Percentiles rank a stretch among this genome's conserved stretches.
Evolutionary conservation across 2,329 filamentous ascomycete genomes (phyloP).

Genomic region (Didymella exigua): DNA sequence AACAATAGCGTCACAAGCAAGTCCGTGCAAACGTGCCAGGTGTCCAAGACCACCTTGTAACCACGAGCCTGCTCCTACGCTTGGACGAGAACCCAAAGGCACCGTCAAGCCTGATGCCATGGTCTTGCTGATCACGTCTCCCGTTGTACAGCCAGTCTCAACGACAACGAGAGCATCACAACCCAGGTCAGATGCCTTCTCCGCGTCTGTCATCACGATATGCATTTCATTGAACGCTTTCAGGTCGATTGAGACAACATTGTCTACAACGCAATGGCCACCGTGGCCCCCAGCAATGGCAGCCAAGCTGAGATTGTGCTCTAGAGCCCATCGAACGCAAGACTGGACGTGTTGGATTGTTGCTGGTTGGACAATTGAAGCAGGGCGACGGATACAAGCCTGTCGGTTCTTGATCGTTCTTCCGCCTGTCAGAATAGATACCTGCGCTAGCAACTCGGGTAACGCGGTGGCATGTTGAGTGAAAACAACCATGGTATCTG

Average conservation of each 20-base stretch:
- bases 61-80: too few species aligned
- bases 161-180: too few species aligned
- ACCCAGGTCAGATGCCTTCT: constrained; percentile 22
- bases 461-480: too few species aligned
- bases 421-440: constrained; percentile 45
- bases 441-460: constrained; percentile 50
- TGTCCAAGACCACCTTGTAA: too few species aligned
- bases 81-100: too few species aligned
- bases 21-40: too few species aligned
- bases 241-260: constrained; percentile 65
- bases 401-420: constrained; percentile 59
- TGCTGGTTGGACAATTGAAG: constrained; percentile 55
- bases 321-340: constrained; percentile 63
- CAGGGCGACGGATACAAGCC: constrained; percentile 54
- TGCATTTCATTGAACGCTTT: constrained; percentile 59
- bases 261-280: constrained; percentile 61
- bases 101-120: too few species aligned
- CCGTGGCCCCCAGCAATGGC: constrained; percentile 66
- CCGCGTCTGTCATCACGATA: constrained; percentile 41
- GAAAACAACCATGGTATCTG: too few species aligned
- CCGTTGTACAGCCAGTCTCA: too few species aligned
- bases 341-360: constrained; percentile 57
- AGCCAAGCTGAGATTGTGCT: constrained; percentile 54
- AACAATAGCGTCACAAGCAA: too few species aligned
- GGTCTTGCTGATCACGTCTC: too few species aligned